phyloP scores from a whole-genome alignment of 106 monocot species.

The Amphibolis antarctica region DNA sequence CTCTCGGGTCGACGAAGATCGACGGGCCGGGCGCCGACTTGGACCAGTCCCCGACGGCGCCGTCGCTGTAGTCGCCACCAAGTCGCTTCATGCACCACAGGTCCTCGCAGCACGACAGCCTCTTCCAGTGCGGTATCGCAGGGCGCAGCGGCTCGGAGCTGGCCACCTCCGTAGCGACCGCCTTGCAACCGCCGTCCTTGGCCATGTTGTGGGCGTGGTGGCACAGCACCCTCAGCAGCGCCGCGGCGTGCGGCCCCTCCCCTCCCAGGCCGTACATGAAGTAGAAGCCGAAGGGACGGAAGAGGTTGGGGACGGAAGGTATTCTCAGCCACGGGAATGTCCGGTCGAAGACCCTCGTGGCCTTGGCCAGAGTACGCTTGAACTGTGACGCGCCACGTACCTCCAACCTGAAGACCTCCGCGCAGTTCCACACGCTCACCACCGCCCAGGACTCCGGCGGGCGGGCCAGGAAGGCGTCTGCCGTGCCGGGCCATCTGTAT shows the following conservation, averaged over 20 bases:
- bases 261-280: slow-evolving; percentile 52
- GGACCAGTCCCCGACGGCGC: slow-evolving; percentile 7
- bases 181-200: slow-evolving; percentile 32
- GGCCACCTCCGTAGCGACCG: slow-evolving; percentile 49
- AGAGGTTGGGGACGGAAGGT: slow-evolving; percentile 63
- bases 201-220: slow-evolving; percentile 48
- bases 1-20: slow-evolving; percentile 12
- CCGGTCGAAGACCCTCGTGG: slow-evolving; percentile 46
- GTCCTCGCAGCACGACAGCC: slow-evolving; percentile 45
- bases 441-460: slow-evolving; percentile 82
- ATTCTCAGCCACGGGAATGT: slow-evolving; percentile 45
- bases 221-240: slow-evolving; percentile 21
- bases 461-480: slow-evolving; percentile 14
- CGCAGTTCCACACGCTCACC: slow-evolving; percentile 77
- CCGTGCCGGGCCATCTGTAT: slow-evolving; percentile 10
- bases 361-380: slow-evolving; percentile 26
- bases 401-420: slow-evolving; percentile 56
- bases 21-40: slow-evolving; percentile 1
- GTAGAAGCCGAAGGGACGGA: slow-evolving; percentile 46
- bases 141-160: slow-evolving; percentile 29
- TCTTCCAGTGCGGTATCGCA: slow-evolving; percentile 48
- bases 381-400: slow-evolving; percentile 41
- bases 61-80: slow-evolving; percentile 9
- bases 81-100: slow-evolving; percentile 62
- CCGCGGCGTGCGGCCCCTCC: slow-evolving; percentile 15